These are phyloP conservation scores for Rhizopogon sp. DNA, from an alignment of 768 basidiomycete species.

Conservation along the genomic window DNA sequence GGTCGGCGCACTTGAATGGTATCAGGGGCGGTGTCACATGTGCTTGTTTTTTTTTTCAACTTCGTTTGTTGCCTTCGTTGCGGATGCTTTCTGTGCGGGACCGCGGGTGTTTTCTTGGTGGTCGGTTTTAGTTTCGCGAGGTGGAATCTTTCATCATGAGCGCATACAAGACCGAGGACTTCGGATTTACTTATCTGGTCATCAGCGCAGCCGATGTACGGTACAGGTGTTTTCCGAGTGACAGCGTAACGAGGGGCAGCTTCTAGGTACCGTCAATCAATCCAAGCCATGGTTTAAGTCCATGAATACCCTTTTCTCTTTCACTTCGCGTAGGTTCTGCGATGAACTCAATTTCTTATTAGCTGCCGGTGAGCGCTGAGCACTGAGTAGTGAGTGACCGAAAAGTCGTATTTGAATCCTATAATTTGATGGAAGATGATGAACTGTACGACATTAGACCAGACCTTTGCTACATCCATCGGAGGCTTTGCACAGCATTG, in stretches of 20 bases:
- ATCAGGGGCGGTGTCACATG: too few species aligned
- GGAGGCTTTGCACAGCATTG: neutral
- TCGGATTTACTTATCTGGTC: neutral
- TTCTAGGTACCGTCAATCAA: neutral
- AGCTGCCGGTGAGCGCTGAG: neutral
- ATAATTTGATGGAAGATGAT: neutral
- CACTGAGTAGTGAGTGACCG: neutral
- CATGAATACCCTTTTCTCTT: neutral
- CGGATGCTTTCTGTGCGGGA: too few species aligned
- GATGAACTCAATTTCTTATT: neutral
- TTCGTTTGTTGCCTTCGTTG: too few species aligned
- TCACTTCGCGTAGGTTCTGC: neutral
- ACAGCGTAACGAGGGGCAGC: neutral
- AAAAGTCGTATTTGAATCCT: neutral
- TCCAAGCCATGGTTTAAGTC: neutral
- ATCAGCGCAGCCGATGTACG: neutral
- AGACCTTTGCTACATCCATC: neutral
- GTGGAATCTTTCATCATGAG: neutral
- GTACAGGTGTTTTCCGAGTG: neutral
- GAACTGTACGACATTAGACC: neutral
- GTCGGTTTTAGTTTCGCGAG: too few species aligned
- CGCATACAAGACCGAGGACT: neutral
- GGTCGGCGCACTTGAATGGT: too few species aligned
- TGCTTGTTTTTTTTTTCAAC: too few species aligned
- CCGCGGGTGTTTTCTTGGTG: too few species aligned